These are phyloP conservation scores for Coemansia sp. DNA, from an alignment of 192 early-diverging fungal genomes.

Conservation along the genomic window DNA sequence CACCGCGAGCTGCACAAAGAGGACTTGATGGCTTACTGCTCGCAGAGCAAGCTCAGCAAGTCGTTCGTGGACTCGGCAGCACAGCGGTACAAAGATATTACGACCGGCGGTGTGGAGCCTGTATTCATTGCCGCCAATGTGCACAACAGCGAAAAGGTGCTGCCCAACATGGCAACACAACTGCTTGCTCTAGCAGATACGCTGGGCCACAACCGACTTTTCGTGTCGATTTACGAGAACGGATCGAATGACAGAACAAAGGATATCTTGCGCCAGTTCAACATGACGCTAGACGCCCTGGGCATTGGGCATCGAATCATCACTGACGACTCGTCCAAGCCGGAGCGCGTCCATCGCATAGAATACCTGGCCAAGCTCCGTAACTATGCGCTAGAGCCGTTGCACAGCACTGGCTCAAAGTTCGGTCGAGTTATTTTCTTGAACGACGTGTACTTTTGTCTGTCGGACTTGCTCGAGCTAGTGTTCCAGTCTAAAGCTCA, in stretches of 20 bases:
- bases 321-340: slow-evolving; percentile 8
- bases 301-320: slow-evolving; percentile 29
- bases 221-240: slow-evolving; percentile 59
- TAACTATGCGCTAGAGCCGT: slow-evolving; percentile 50
- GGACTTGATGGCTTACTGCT: slow-evolving; percentile 27
- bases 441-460: slow-evolving; percentile 55
- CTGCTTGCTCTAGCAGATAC: slow-evolving; percentile 34
- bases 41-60: slow-evolving; percentile 15
- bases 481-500: slow-evolving; percentile 49
- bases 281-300: slow-evolving; percentile 9
- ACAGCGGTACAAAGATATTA: slow-evolving; percentile 19
- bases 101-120: neutral
- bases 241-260: slow-evolving; percentile 50
- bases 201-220: slow-evolving; percentile 33
- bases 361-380: slow-evolving; percentile 53
- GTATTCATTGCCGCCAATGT: slow-evolving; percentile 47
- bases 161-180: slow-evolving; percentile 49
- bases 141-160: slow-evolving; percentile 42
- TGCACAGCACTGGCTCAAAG: slow-evolving; percentile 5
- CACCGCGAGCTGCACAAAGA: slow-evolving; percentile 5
- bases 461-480: slow-evolving; percentile 56
- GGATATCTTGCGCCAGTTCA: slow-evolving; percentile 25
- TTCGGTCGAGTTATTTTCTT: slow-evolving; percentile 48
- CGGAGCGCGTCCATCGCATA: slow-evolving; percentile 42
- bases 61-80: slow-evolving; percentile 16